These are phyloP conservation scores for Polyplosphaeria fusca DNA, from an alignment of 495 filamentous ascomycete species.

Conservation along the genomic window DNA sequence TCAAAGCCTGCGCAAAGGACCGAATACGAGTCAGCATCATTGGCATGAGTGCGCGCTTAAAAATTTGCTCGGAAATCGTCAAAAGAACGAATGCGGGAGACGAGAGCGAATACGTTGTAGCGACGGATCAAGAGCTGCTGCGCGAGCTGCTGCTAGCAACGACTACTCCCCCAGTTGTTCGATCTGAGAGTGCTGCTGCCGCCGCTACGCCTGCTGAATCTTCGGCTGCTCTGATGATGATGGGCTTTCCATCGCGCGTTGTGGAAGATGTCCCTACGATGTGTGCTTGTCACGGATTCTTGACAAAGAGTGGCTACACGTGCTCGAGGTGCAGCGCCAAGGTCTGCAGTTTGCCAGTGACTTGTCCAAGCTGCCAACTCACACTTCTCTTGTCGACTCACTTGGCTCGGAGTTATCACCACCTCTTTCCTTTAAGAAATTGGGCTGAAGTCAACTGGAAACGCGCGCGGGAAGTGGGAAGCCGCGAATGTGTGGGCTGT, in stretches of 20 bases:
- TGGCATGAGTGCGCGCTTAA: slow-evolving; percentile 84
- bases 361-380: slow-evolving; percentile 86
- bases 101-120: slow-evolving; percentile 73
- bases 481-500: slow-evolving; percentile 54
- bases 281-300: slow-evolving; percentile 87
- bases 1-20: slow-evolving; percentile 68
- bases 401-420: slow-evolving; percentile 90
- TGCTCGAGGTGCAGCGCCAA: slow-evolving; percentile 87
- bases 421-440: slow-evolving; percentile 86
- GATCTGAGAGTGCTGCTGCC: slow-evolving; percentile 34
- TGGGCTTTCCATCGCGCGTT: slow-evolving; percentile 97
- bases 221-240: slow-evolving; percentile 79
- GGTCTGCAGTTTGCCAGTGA: slow-evolving; percentile 86
- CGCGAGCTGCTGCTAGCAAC: slow-evolving; percentile 81
- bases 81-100: slow-evolving; percentile 77
- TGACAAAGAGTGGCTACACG: slow-evolving; percentile 81
- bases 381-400: slow-evolving; percentile 97
- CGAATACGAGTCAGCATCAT: slow-evolving; percentile 83
- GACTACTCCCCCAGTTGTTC: slow-evolving; percentile 83
- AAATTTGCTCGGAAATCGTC: slow-evolving; percentile 89
- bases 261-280: slow-evolving; percentile 69
- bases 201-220: slow-evolving; percentile 48
- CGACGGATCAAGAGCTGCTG: slow-evolving; percentile 84
- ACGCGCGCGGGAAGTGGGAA: slow-evolving; percentile 51
- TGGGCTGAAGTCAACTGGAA: slow-evolving; percentile 89